These are phyloP conservation scores for Penicillium canescens DNA, from an alignment of 495 filamentous ascomycete species.

Conservation along the genomic window DNA sequence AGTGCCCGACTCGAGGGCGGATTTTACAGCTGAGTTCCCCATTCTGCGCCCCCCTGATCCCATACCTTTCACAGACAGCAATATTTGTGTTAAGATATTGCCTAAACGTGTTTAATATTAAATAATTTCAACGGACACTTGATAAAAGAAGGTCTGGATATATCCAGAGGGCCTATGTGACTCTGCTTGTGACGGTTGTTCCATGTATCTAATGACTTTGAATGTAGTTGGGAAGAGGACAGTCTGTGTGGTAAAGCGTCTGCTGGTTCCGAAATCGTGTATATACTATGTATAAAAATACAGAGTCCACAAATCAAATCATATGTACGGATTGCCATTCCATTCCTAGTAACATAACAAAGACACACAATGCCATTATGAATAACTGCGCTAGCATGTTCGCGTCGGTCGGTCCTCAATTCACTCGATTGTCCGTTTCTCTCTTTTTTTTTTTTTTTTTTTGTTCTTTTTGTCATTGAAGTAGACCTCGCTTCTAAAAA, in stretches of 20 bases:
- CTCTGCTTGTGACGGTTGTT: too few species aligned
- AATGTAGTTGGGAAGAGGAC: too few species aligned
- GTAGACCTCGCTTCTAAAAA: conserved; percentile 18
- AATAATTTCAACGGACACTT: background rate
- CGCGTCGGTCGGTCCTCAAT: background rate
- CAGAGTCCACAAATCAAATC: background rate
- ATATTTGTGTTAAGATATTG: background rate
- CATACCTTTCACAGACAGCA: background rate
- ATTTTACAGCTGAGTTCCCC: too few species aligned
- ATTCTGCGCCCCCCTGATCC: too few species aligned
- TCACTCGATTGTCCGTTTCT: background rate
- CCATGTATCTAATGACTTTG: too few species aligned
- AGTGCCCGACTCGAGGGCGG: too few species aligned
- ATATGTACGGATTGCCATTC: conserved; percentile 5
- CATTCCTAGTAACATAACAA: background rate
- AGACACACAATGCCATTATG: conserved; percentile 7
- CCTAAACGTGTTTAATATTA: background rate
- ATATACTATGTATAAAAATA: too few species aligned
- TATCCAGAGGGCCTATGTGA: too few species aligned
- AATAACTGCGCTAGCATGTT: conserved; percentile 10
- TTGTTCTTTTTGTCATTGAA: conserved; percentile 11
- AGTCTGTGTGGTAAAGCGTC: background rate
- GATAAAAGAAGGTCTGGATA: too few species aligned
- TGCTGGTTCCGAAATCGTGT: too few species aligned
- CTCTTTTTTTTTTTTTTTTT: conserved; percentile 6